Percentiles rank a stretch among this genome's conserved stretches.
Evolutionary conservation across 2,329 filamentous ascomycete genomes (phyloP).

Genomic region (Sarocladiaceae sp.): DNA sequence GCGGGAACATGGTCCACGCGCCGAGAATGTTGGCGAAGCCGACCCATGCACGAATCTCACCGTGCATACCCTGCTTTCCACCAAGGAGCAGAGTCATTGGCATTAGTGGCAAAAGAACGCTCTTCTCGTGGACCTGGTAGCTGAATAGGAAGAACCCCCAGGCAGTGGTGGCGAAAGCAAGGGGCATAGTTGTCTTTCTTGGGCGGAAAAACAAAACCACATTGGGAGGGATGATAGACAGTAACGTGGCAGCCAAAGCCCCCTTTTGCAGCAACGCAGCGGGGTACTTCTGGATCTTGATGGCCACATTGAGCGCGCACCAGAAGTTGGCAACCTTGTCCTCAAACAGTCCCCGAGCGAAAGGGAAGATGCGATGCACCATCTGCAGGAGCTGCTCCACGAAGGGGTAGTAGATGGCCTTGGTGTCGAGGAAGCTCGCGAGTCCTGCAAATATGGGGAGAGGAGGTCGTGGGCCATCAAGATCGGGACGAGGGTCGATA

Average conservation of each 20-base stretch:
- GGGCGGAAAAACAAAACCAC: conserved; percentile 73
- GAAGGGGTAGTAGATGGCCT: conserved; percentile 66
- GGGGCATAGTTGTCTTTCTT: conserved; percentile 67
- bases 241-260: conserved; percentile 68
- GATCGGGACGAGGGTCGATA: conserved; percentile 49
- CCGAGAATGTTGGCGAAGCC: conserved; percentile 92
- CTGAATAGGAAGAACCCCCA: conserved; percentile 98
- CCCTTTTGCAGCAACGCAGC: conserved; percentile 65
- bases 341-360: conserved; percentile 91
- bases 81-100: conserved; percentile 88
- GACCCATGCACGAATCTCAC: conserved; percentile 78
- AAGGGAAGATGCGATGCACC: conserved; percentile 90
- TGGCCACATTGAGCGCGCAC: conserved; percentile 83
- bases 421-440: conserved; percentile 51
- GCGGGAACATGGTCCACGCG: conserved; percentile 88
- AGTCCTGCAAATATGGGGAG: conserved; percentile 57
- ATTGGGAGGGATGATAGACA: conserved; percentile 73
- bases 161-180: conserved; percentile 74
- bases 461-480: conserved; percentile 53
- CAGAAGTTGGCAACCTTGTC: conserved; percentile 99
- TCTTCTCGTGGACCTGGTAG: conserved; percentile 98
- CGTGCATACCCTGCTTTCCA: conserved; percentile 68
- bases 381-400: conserved; percentile 76
- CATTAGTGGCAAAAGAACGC: conserved; percentile 81
- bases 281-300: conserved; percentile 78